Evolutionary conservation across 306 rosid species (phyloP), one percentile per base, ranked within the genome.

Genomic region (Prunus mume): DNA sequence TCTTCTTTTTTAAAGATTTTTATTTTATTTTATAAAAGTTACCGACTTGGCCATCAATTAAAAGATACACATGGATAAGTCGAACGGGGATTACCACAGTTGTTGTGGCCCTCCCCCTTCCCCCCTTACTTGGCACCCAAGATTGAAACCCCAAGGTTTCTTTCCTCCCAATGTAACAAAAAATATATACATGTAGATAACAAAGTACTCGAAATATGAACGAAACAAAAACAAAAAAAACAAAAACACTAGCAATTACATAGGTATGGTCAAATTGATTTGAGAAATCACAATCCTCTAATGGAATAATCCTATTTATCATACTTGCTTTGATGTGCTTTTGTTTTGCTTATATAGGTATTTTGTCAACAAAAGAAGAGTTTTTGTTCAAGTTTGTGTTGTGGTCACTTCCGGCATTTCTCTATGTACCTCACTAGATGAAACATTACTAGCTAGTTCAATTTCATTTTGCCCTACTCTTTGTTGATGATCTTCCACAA

Each of bases 401-500:
- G 60, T 12, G 28, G 20, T 27, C 67, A 28, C 62, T 32, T 34
- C 57, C 11, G 22, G 45, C 22, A 65, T 67, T 56, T 74, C 77
- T 8, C 38, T 65, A 9, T 71, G 78, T 19, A 20, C 75, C 50
- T 9, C 27, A 22, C 45, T 2, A 11, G 72, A 49, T 20, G 69
- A 45, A 34, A 14, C 5, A 58, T 28, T 34, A 24, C 34, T 41
- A 22, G 60, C 50, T 4, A 24, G 54, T 12, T 64, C 66, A 30
- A 54, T 65, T 17, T 64, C 71, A 65, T n/a, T 30, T 52, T 45
- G 77, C 17, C 25, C 67, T 7, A 25, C 46, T 34, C 17, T 45
- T 71, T 67, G 62, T 61, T 72, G 74, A 60, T 14, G 60, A 32
- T 65, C 69, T 41, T 74, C 85, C 24, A 63, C 78, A 73, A 54